A percentile compares a stretch with the other conserved stretches of the same genome.
These are phyloP conservation scores for Ogataea salicorniae DNA, from an alignment of 805 yeast species.

Conservation along the genomic window DNA sequence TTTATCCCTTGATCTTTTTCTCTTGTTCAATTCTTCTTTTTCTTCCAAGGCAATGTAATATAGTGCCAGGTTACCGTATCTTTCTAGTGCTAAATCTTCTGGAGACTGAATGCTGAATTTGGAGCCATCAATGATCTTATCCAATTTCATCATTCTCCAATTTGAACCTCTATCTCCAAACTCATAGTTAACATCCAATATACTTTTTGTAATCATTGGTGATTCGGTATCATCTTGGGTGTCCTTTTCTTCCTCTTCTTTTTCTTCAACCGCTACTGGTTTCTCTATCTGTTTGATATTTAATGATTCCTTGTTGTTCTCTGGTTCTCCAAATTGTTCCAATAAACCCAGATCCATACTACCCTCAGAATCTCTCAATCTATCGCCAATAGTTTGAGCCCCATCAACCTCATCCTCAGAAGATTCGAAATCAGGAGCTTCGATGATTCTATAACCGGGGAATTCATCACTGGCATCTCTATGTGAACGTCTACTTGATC, in stretches of 20 bases:
- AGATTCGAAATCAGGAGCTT: constrained; percentile 22
- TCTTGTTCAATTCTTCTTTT: constrained; percentile 23
- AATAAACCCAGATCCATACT: constrained; percentile 8
- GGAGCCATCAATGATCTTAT: constrained; percentile 19
- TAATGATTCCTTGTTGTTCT: neutral
- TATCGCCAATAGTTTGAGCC: neutral
- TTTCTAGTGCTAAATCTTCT: constrained; percentile 25
- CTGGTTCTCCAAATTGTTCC: neutral
- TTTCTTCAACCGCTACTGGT: neutral
- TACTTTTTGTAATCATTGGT: neutral
- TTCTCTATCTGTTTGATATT: neutral
- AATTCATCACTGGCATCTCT: constrained; percentile 5
- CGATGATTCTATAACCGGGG: constrained; percentile 15
- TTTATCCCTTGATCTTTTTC: constrained; percentile 11
- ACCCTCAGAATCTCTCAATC: constrained; percentile 6
- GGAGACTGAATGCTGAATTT: constrained; percentile 10
- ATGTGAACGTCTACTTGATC: neutral
- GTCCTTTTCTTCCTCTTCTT: neutral
- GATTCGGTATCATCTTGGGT: neutral
- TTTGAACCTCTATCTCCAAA: constrained; percentile 35
- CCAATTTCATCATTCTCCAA: constrained; percentile 36
- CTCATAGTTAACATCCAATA: constrained; percentile 23
- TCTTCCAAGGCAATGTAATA: constrained; percentile 33
- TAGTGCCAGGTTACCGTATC: constrained; percentile 24
- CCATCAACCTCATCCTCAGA: constrained; percentile 17